Percentiles rank a stretch among this genome's conserved stretches.
These are phyloP conservation scores for Tuctoria greenei DNA, from an alignment of 176 grass and related monocot species.

Conservation along the genomic window DNA sequence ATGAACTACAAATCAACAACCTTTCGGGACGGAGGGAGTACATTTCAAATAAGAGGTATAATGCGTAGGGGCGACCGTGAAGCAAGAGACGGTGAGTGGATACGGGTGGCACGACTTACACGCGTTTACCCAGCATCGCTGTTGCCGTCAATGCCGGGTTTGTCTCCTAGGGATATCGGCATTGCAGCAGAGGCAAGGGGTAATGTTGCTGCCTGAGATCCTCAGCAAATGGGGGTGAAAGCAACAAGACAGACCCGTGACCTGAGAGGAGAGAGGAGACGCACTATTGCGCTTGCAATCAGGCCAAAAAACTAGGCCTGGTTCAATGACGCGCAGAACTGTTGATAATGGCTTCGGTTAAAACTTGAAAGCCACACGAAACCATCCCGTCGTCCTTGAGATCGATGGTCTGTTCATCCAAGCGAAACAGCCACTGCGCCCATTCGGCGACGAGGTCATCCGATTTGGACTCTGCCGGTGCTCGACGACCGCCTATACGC, in stretches of 20 bases:
- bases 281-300: too few relatives aligned
- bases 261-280: too few relatives aligned
- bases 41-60: neutral
- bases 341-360: too few relatives aligned
- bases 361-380: neutral
- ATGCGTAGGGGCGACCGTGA: neutral
- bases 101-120: slow-evolving; percentile 12
- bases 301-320: too few relatives aligned
- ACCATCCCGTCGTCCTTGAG: neutral
- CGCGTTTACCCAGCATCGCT: slow-evolving; percentile 1
- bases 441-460: slow-evolving; percentile 16
- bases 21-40: too few relatives aligned
- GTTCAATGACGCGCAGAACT: too few relatives aligned
- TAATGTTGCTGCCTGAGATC: slow-evolving; percentile 28
- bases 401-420: neutral
- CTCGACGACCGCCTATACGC: too few relatives aligned
- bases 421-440: neutral
- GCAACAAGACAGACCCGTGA: neutral
- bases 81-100: neutral
- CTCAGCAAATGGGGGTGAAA: slow-evolving; percentile 36
- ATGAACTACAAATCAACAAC: too few relatives aligned
- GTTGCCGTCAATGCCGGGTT: slow-evolving; percentile 15
- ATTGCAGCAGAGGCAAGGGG: neutral
- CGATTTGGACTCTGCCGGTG: neutral
- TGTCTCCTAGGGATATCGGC: slow-evolving; percentile 9